Base-by-base conservation (phyloP, 2,329 filamentous ascomycete genomes). In the Alternaria sp. region DNA sequence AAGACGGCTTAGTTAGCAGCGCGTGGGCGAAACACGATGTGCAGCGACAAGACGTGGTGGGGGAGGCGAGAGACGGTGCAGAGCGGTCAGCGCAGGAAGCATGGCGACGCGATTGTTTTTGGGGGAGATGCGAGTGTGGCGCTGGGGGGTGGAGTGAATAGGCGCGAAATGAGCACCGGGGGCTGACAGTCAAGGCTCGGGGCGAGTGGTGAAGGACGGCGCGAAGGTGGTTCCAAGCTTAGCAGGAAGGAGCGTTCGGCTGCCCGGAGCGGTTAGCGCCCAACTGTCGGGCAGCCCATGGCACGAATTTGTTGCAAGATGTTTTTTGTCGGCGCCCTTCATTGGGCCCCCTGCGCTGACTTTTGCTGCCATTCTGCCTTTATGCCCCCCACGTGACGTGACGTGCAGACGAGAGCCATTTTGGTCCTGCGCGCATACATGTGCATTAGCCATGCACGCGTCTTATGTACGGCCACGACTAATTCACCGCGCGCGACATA, bases 81-180 rank as follows among this genome's bases (percentile, higher is more conserved):
- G 60, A 62, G 69, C 69, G 66, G 69, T 68, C 64, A 68, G 64
- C 58, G 65, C 45, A 65, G 65, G 54, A 67, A 64, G 67, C 70
- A 71, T 71, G 62, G 65, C 65, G 64, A 62, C 53, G 66, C 63
- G 64, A 49, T 60, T 60, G 43, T 61, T 61, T 61, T 60, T 61
- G 60, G 56, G 51, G 47, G 54, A 60, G 47, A 44, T 61, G 64
- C 56, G 61, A 67, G 60, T 60, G 70, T 65, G 68, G 66, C 65
- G 66, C 57, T 57, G 25, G 41, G 51, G 67, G 66, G 37, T 33
- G 51, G 57, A 61, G 57, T 67, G 70, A 71, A 61, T 67, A 53
- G 66, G 69, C 60, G 70, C 64, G 69, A 76, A 72, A 75, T 74
- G 73, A 75, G 55, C 70, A 73, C 70, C 58, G 66, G 55, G 64